Base-by-base conservation (phyloP, 1,139 yeast genomes). In the Waltiozyma sp. region DNA sequence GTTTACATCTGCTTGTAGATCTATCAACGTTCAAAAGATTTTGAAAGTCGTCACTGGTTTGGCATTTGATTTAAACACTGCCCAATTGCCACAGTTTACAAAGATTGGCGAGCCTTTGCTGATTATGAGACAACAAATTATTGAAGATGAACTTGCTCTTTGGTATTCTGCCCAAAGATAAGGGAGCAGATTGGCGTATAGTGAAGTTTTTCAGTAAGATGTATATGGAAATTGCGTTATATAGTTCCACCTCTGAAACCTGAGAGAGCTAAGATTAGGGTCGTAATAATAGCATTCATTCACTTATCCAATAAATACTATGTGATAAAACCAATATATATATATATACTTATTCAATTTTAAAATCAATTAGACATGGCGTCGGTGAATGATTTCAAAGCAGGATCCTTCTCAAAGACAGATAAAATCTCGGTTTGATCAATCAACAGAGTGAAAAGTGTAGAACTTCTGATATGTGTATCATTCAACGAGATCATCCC, bases 1-100 rank as follows among this genome's bases (percentile, higher is more conserved):
- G 11, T 93, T 91, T 61, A 86, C 95, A 55, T 89, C 97, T 9
- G 87, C 97, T 0, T 80, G 91, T 52, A 93, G 87, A 55, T 86
- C 96, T 3, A 87, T 93, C 52, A 91, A 91, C 55, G 87, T 91
- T 16, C 97, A 91, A 59, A 91, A 89, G 63, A 88, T 91, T 28
- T 91, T 91, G 68, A 93, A 91, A 61, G 80, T 91, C 43, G 84
- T 93, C 36, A 74, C 91, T 41, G 82, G 96, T 38, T 91, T 89
- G 61, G 94, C 95, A 5, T 93, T 91, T 62, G 96, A 88, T 58
- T 68, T 91, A 56, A 80, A 81, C 53, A 31, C 9, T n/a, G 69
- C 91, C 55, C 83, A 82, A 41, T 73, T 91, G 23, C 95, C 93
- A 7, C 97, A 91, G 61, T 81, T 86, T 40, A 74, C 73, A 40